A percentile compares a stretch with the other conserved stretches of the same genome.
Conservation (phyloP, 2,329 filamentous ascomycete species). For the Pyrenophora tritici-repentis region DNA sequence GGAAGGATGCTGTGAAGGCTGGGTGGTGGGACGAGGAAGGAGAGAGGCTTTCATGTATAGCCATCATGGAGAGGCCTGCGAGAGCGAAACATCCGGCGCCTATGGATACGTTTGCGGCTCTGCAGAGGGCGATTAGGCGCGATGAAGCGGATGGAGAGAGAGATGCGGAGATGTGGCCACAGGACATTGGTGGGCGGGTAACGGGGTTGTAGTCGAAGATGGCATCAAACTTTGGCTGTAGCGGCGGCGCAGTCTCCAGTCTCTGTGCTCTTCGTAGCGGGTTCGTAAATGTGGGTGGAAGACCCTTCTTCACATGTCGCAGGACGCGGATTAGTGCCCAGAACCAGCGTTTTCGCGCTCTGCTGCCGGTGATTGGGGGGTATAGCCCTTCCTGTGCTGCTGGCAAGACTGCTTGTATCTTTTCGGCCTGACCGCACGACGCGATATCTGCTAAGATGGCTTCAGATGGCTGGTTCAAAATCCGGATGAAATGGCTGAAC, state of each 20-base stretch:
- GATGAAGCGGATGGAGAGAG: constrained; percentile 42
- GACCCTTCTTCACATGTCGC: constrained; percentile 48
- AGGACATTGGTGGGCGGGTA: constrained; percentile 46
- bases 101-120: constrained; percentile 46
- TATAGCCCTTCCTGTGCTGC: constrained; percentile 56
- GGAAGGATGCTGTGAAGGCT: constrained; percentile 54
- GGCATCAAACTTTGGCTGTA: constrained; percentile 40
- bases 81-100: constrained; percentile 55
- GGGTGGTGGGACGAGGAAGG: constrained; percentile 22
- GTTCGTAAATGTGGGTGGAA: constrained; percentile 50
- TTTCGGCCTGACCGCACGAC: not conserved
- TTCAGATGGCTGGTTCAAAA: constrained; percentile 22
- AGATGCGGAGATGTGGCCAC: constrained; percentile 35
- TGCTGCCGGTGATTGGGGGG: constrained; percentile 45
- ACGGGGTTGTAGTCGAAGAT: constrained; percentile 47
- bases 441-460: constrained; percentile 17
- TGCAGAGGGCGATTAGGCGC: constrained; percentile 48
- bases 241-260: constrained; percentile 17
- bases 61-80: constrained; percentile 54
- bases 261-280: constrained; percentile 43
- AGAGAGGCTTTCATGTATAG: constrained; percentile 45
- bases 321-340: constrained; percentile 54
- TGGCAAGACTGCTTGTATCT: constrained; percentile 43
- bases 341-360: constrained; percentile 53
- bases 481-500: constrained; percentile 48